phyloP scores from a whole-genome alignment of 768 basidiomycete species.

The Scleroderma bovista region DNA sequence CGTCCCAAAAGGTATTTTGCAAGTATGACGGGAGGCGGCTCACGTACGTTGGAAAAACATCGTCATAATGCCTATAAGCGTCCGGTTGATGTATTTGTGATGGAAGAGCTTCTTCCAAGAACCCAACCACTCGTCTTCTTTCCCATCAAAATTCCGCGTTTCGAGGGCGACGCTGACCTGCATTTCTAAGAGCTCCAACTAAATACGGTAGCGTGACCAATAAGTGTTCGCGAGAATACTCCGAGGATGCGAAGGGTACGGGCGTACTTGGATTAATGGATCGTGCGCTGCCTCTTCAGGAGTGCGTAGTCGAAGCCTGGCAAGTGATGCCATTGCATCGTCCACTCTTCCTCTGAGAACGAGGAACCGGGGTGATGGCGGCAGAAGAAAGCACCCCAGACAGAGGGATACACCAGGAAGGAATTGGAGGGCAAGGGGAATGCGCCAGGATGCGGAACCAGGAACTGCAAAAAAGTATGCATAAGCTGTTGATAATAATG shows the following conservation, averaged over 20 bases:
- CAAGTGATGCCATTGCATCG: constrained; percentile 55
- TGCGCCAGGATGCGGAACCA: constrained; percentile 67
- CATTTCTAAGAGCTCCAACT: constrained; percentile 79
- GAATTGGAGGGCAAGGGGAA: constrained; percentile 69
- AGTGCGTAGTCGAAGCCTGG: constrained; percentile 43
- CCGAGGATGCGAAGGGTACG: neutral
- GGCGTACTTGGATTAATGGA: constrained; percentile 43
- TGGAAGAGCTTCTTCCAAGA: constrained; percentile 58
- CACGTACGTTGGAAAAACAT: constrained; percentile 81
- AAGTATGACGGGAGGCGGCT: neutral
- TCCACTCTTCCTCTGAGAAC: constrained; percentile 44
- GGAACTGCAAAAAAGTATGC: constrained; percentile 35
- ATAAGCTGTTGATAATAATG: neutral
- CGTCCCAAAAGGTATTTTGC: neutral
- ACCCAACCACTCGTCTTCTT: constrained; percentile 9
- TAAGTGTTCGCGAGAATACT: neutral
- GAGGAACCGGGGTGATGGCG: constrained; percentile 45
- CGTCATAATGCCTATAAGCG: constrained; percentile 63
- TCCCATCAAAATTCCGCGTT: constrained; percentile 26
- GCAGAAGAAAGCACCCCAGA: constrained; percentile 48
- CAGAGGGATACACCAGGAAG: constrained; percentile 63
- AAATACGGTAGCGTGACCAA: neutral
- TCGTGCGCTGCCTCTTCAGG: constrained; percentile 44
- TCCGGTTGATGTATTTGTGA: constrained; percentile 50
- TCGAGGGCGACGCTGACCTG: constrained; percentile 56